Evolutionary conservation across 495 filamentous ascomycete genomes (phyloP), one percentile per base, ranked within the genome.

Genomic region (Aspergillus bridgeri): DNA sequence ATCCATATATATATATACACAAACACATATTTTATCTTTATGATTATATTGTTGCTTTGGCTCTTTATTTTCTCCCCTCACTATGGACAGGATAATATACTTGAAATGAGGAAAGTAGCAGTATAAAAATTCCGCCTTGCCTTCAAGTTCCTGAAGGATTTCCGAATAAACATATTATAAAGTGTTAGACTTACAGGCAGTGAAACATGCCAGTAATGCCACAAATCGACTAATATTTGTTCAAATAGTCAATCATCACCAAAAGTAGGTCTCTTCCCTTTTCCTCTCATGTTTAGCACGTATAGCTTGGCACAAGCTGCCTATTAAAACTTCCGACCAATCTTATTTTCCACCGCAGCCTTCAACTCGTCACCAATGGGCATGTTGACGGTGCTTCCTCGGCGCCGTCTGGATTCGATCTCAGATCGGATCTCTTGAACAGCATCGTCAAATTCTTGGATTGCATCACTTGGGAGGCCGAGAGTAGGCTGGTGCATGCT

Each of bases 381-480:
- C 70, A 81, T 78, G 21, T 63, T 75, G n/a, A 71, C 72, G 2
- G 65, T 71, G 58, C 72, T 77, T n/a, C 85, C 82, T 49, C 76
- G 76, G 63, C 69, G 72, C 65, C 77, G 83, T 66, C 75, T 82
- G 49, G 74, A 77, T 57, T 89, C 86, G 56, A 89, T 81, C 65
- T 91, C 91, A 42, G 68, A 77, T 64, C 74, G 86, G 9, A 96
- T 78, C 74, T 97, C 92, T 22, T 75, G 74, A 0, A 96, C 79
- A 6, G 88, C 86, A 65, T 96, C 91, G 25, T 90, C 87, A 29
- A 95, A 74, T 66, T 96, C 93, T 45, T 77, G 72, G 43, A 83
- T 83, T 0, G 89, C 86, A 66, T 97, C 91, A 58, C 80, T 79
- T 0, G 89, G 86, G 21, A 98, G 74, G 1, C 94, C 94, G 15